phyloP scores from a whole-genome alignment of 345 rosid species.

The Salix caprea region DNA sequence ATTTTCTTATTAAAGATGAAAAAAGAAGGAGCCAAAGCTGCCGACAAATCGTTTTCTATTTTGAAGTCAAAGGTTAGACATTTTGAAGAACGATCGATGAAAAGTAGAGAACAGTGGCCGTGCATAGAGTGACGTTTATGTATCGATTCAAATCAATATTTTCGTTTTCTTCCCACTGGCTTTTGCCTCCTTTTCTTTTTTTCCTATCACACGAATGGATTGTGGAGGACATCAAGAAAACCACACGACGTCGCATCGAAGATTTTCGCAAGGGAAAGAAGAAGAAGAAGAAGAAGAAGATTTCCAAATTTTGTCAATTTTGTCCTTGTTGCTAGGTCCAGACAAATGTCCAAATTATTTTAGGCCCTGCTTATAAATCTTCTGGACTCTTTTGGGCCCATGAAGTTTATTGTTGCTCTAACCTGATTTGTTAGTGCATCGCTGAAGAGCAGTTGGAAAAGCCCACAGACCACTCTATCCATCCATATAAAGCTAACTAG shows the following conservation, averaged over 20 bases:
- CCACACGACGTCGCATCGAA: slow-evolving; percentile 10
- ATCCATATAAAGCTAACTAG: not conserved
- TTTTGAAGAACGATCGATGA: not conserved
- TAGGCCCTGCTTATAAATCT: not conserved
- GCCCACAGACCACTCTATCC: not conserved
- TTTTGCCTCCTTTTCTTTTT: not conserved
- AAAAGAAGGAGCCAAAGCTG: too few relatives aligned
- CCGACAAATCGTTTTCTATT: not conserved
- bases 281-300: not conserved
- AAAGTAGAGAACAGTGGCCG: not conserved
- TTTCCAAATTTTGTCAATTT: too few relatives aligned
- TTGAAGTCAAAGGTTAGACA: not conserved
- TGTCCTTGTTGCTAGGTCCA: not conserved
- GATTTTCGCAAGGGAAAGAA: not conserved
- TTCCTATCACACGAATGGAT: slow-evolving; percentile 23
- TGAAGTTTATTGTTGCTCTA: not conserved
- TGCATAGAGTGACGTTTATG: not conserved
- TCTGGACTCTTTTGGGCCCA: not conserved
- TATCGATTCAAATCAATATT: not conserved
- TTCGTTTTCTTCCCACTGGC: not conserved
- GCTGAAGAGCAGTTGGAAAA: not conserved
- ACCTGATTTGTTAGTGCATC: not conserved
- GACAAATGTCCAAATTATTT: not conserved
- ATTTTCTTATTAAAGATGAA: not conserved
- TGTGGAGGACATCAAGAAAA: slow-evolving; percentile 35